Percentiles rank a stretch among this genome's conserved stretches.
Evolutionary conservation across 805 yeast genomes (phyloP).

Genomic region (Candida pseudoglaebosa): DNA sequence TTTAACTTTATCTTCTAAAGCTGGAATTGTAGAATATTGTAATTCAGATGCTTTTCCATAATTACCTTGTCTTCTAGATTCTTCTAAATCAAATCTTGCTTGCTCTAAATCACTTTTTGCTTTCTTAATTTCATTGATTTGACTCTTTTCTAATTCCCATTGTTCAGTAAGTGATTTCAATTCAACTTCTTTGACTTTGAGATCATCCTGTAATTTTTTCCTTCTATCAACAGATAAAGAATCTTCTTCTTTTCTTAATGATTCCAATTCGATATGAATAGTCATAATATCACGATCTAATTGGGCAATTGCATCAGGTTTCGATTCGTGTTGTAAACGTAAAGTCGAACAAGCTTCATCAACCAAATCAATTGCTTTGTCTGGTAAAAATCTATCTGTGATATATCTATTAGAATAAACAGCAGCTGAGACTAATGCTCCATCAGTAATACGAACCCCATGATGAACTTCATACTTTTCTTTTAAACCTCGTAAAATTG

Average conservation of each 20-base stretch:
- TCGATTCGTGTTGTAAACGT: slow-evolving; percentile 92
- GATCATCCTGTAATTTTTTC: slow-evolving; percentile 64
- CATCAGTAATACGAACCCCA: slow-evolving; percentile 90
- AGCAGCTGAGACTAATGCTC: slow-evolving; percentile 92
- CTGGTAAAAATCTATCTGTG: slow-evolving; percentile 88
- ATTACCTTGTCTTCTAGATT: slow-evolving; percentile 77
- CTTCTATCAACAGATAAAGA: slow-evolving; percentile 76
- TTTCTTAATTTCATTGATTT: slow-evolving; percentile 70
- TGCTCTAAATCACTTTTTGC: slow-evolving; percentile 82
- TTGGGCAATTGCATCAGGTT: slow-evolving; percentile 90
- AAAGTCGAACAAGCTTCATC: slow-evolving; percentile 97
- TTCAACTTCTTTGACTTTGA: slow-evolving; percentile 61
- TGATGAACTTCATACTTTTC: slow-evolving; percentile 96
- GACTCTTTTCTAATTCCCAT: slow-evolving; percentile 82
- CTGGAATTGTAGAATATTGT: slow-evolving; percentile 84
- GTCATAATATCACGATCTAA: slow-evolving; percentile 89
- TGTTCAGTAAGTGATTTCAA: slow-evolving; percentile 66
- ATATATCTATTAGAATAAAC: slow-evolving; percentile 85
- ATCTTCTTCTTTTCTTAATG: slow-evolving; percentile 89
- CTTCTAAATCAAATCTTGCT: slow-evolving; percentile 79
- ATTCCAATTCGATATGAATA: slow-evolving; percentile 90
- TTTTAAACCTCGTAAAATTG: slow-evolving; percentile 88
- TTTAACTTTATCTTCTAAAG: slow-evolving; percentile 60
- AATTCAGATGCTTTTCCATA: slow-evolving; percentile 86
- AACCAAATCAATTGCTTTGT: slow-evolving; percentile 92